phyloP scores from a whole-genome alignment of 192 early-diverging fungal species.

The Geranomyces michiganensis region DNA sequence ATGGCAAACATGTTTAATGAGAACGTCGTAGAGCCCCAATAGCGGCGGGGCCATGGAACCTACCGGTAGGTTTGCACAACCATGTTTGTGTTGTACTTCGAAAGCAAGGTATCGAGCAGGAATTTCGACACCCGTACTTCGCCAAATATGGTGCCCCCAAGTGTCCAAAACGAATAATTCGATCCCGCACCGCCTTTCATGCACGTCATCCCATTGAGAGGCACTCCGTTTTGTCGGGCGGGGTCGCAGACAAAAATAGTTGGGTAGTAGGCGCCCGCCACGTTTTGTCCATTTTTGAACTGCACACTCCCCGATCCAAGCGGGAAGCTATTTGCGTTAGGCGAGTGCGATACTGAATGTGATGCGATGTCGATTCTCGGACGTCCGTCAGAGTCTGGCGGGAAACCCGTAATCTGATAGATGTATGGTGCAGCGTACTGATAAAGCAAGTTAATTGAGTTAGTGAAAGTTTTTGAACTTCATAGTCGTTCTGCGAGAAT shows the following conservation, averaged over 20 bases:
- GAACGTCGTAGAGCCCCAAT: too few relatives aligned
- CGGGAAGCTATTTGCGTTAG: background rate
- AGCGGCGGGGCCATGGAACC: background rate
- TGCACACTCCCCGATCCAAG: background rate
- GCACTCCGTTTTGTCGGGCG: background rate
- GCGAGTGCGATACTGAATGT: constrained; percentile 12
- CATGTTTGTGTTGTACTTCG: background rate
- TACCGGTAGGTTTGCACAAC: background rate
- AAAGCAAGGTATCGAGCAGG: background rate
- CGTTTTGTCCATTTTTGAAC: background rate
- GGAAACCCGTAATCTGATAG: constrained; percentile 6
- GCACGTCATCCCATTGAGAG: background rate
- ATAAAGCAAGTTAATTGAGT: too few relatives aligned
- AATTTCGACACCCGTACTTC: background rate
- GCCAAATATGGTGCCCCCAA: background rate
- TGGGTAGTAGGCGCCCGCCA: background rate
- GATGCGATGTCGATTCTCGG: background rate
- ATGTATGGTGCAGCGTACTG: constrained; percentile 5
- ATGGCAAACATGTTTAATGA: too few relatives aligned
- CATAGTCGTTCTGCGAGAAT: too few relatives aligned
- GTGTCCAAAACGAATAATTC: background rate
- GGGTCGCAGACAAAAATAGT: constrained; percentile 4
- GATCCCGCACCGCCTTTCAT: background rate
- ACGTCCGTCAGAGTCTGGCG: background rate
- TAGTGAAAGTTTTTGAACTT: too few relatives aligned